Evolutionary conservation across 192 early-diverging fungal species (phyloP).

Genomic region (Gaertneriomyces semiglobifer): DNA sequence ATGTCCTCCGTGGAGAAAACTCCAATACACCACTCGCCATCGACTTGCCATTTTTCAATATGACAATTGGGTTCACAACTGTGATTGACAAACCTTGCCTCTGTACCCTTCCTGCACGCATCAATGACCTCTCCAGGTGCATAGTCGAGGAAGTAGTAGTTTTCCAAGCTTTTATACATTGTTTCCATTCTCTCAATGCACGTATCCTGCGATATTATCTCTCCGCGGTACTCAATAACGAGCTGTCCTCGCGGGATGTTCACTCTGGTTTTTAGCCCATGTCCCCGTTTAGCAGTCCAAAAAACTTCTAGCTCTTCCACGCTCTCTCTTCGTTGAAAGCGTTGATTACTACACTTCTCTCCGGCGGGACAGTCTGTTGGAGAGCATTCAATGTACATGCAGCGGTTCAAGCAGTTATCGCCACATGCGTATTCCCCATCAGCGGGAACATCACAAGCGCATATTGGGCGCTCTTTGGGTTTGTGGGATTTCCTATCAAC

Average conservation of each 20-base stretch:
- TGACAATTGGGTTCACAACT: conserved; percentile 82
- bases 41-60: conserved; percentile 83
- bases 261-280: conserved; percentile 58
- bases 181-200: conserved; percentile 72
- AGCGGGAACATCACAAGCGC: conserved; percentile 56
- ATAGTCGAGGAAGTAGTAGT: conserved; percentile 81
- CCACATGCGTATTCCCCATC: conserved; percentile 59
- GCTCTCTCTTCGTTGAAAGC: conserved; percentile 60
- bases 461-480: conserved; percentile 48
- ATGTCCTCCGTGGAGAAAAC: conserved; percentile 73
- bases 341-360: conserved; percentile 68
- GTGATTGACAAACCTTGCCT: conserved; percentile 83
- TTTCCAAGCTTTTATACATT: conserved; percentile 58
- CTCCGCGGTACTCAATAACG: conserved; percentile 79
- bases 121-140: conserved; percentile 73
- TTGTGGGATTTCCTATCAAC: conserved; percentile 66
- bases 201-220: conserved; percentile 65
- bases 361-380: conserved; percentile 64
- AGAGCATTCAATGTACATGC: conserved; percentile 73
- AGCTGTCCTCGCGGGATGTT: conserved; percentile 56
- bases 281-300: conserved; percentile 64
- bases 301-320: conserved; percentile 57
- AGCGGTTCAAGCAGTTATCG: conserved; percentile 70
- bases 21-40: conserved; percentile 72
- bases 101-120: conserved; percentile 70